These are phyloP conservation scores for Talaromyces thailandensis DNA, from an alignment of 495 filamentous ascomycete species.

Conservation along the genomic window DNA sequence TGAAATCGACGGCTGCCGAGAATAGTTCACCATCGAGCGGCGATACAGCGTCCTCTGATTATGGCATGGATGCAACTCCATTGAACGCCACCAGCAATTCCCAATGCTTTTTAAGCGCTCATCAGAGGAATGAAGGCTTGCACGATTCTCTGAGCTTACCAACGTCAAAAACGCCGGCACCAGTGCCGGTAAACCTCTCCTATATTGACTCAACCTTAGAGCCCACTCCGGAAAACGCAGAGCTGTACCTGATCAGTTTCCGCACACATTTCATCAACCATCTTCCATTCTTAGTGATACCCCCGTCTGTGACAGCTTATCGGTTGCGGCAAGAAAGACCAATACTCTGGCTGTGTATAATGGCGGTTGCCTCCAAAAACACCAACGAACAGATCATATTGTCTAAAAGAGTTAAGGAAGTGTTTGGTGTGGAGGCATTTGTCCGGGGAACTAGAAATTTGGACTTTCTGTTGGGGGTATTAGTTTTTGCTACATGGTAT, in stretches of 20 bases:
- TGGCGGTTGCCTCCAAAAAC: constrained; percentile 29
- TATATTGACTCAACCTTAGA: background rate
- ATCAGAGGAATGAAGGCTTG: constrained; percentile 7
- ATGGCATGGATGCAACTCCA: constrained; percentile 6
- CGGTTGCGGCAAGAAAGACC: constrained; percentile 37
- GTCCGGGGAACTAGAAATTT: constrained; percentile 40
- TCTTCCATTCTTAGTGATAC: constrained; percentile 39
- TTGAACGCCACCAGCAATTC: constrained; percentile 10
- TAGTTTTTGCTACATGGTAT: constrained; percentile 39
- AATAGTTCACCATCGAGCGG: background rate
- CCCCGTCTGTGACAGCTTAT: constrained; percentile 31
- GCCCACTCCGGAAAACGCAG: constrained; percentile 19
- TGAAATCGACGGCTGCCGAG: constrained; percentile 21
- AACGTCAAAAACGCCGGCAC: background rate
- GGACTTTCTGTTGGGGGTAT: constrained; percentile 46
- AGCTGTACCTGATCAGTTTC: constrained; percentile 29
- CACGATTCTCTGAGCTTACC: constrained; percentile 12
- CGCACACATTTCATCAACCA: constrained; percentile 29
- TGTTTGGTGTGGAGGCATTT: constrained; percentile 38
- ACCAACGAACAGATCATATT: constrained; percentile 25
- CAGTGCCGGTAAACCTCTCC: background rate
- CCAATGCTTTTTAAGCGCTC: background rate
- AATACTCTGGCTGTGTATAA: constrained; percentile 47
- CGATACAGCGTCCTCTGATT: background rate
- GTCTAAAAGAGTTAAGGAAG: constrained; percentile 26